Percentiles rank a stretch among this genome's conserved stretches.
Conservation (phyloP, 495 filamentous ascomycete species). For the Platismatia glauca region DNA sequence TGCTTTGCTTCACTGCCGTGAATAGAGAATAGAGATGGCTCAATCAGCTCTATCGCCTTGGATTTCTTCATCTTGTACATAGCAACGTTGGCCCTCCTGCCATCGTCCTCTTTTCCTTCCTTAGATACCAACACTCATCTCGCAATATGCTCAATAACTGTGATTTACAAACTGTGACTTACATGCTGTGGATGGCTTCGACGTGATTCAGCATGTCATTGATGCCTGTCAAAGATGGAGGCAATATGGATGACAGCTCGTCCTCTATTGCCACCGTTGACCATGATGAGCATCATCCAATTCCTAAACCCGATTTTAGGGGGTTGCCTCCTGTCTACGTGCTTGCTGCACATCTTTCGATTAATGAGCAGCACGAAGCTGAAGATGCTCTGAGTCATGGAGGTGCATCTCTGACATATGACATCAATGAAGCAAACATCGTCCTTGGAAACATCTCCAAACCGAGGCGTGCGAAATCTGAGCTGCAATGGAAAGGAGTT, state of each 20-base stretch:
- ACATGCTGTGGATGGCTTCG: not conserved
- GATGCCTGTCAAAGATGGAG: not conserved
- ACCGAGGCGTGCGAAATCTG: conserved; percentile 62
- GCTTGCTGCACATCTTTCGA: conserved; percentile 57
- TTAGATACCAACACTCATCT: not conserved
- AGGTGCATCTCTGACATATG: conserved; percentile 56
- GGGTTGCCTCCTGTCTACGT: conserved; percentile 64
- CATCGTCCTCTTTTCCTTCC: not conserved
- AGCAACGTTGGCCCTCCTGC: not conserved
- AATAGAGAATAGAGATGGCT: too few species aligned
- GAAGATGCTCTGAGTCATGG: conserved; percentile 52
- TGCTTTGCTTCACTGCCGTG: not conserved
- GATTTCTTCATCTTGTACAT: not conserved
- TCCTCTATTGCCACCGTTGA: not conserved
- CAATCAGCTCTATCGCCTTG: too few species aligned
- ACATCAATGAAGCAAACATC: conserved; percentile 61
- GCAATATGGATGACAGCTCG: conserved; percentile 8
- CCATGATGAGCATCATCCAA: not conserved
- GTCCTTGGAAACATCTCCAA: conserved; percentile 63
- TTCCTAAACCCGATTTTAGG: conserved; percentile 26
- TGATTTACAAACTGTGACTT: not conserved
- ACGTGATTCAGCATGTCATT: not conserved
- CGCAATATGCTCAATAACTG: conserved; percentile 4
- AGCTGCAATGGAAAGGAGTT: conserved; percentile 58
- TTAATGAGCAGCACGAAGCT: conserved; percentile 49